Evolutionary conservation across 768 basidiomycete species (phyloP).

Genomic region (Boletus sensibilis): DNA sequence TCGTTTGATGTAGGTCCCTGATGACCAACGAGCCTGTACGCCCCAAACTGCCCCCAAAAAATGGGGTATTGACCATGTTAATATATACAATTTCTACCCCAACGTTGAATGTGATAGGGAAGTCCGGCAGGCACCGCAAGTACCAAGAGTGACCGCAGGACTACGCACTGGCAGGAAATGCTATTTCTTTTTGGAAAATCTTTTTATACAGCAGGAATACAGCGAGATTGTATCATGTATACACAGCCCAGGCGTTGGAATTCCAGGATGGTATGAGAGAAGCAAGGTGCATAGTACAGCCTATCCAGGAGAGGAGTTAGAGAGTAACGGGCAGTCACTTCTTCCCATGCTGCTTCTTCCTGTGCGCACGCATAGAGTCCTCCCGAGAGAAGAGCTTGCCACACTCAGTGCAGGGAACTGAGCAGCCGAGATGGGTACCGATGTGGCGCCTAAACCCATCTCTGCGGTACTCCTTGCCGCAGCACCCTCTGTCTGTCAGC

Average conservation of each 20-base stretch:
- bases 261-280: neutral
- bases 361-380: constrained; percentile 3
- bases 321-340: neutral
- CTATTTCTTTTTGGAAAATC: neutral
- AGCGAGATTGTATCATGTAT: neutral
- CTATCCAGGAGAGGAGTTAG: no score
- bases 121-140: neutral
- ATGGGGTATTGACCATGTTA: neutral
- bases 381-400: constrained; percentile 1
- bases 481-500: neutral
- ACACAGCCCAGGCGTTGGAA: neutral
- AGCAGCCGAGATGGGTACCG: neutral
- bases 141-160: neutral
- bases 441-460: constrained; percentile 9
- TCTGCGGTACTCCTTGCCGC: neutral
- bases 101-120: neutral
- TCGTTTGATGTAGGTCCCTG: neutral
- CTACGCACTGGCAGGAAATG: no score
- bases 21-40: neutral
- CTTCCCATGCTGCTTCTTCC: neutral
- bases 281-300: neutral
- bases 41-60: neutral
- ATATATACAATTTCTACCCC: no score
- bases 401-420: neutral
- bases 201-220: neutral